Evolutionary conservation across 441 rosid species (phyloP), one percentile per base, ranked within the genome.

Genomic region (Hura crepitans): DNA sequence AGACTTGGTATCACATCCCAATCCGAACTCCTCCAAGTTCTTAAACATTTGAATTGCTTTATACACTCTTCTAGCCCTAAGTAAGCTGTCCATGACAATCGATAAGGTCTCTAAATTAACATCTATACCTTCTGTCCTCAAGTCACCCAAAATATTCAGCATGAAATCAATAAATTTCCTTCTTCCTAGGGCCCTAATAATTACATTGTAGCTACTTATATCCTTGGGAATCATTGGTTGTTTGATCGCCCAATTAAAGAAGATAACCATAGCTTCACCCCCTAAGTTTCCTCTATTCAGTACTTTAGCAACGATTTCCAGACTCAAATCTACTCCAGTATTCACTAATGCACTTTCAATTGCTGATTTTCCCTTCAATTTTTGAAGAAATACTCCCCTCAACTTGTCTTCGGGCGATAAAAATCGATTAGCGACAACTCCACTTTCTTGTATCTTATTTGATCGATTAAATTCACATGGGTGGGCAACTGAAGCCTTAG

Each of bases 381-480:
- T 94, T 66, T 87, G 97, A 71, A 88, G 87, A 81, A 94, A 91
- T 62, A 91, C 89, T n/a, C 98, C 96, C 78, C 96, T 83, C 51
- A 91, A 66, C 79, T 80, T 86, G 66, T 94, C 97, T 60, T 87
- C 97, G 0, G 97, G 89, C 25, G 74, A 81, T 51, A 94, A 68
- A 79, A 79, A 88, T 12, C 69, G 75, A 75, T 87, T 95, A n/a
- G 80, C 70, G 0, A 81, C 72, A 11, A 74, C 77, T 47, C 69
- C 69, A 30, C 35, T 57, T 23, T 72, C 80, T 64, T 55, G 31
- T 49, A n/a, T 61, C 14, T 78, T 72, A 62, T 23, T 35, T 23
- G 72, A 20, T 66, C 8, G 69, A 49, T 64, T 14, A 2, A 62
- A 81, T 15, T 70, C 75, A 14, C 51, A 63, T 0, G 66, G 50